A percentile compares a stretch with the other conserved stretches of the same genome.
phyloP scores from a whole-genome alignment of 805 yeast genomes.

The Metschnikowia santaceciliae region DNA sequence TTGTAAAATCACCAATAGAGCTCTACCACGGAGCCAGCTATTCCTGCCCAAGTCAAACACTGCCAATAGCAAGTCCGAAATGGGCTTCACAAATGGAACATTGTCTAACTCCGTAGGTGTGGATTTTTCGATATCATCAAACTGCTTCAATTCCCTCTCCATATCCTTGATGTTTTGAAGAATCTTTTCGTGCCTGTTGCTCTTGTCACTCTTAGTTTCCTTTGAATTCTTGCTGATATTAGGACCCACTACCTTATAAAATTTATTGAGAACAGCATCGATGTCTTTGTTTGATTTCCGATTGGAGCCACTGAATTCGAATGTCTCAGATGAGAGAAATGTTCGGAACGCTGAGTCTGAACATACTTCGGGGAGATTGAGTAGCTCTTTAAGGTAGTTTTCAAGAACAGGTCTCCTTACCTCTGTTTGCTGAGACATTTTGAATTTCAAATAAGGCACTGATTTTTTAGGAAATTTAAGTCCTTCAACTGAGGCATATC shows the following conservation, averaged over 20 bases:
- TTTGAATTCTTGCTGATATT: constrained; percentile 12
- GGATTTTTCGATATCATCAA: constrained; percentile 38
- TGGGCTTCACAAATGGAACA: constrained; percentile 68
- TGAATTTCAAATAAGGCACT: constrained; percentile 65
- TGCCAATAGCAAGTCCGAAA: constrained; percentile 69
- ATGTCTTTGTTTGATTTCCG: constrained; percentile 22
- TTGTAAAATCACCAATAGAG: constrained; percentile 74
- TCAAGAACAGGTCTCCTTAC: constrained; percentile 60
- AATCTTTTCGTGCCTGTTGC: constrained; percentile 15
- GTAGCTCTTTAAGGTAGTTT: constrained; percentile 52
- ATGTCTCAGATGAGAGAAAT: constrained; percentile 72
- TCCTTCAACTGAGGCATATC: constrained; percentile 46
- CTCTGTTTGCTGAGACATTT: constrained; percentile 59
- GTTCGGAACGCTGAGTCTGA: constrained; percentile 66
- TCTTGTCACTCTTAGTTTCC: neutral
- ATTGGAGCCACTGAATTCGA: constrained; percentile 26
- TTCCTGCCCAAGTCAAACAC: constrained; percentile 63
- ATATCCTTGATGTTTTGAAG: constrained; percentile 41
- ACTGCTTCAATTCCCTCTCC: constrained; percentile 52
- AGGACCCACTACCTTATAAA: constrained; percentile 19
- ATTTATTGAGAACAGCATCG: constrained; percentile 27
- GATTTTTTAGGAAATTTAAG: constrained; percentile 59
- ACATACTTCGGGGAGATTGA: constrained; percentile 67
- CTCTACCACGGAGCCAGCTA: constrained; percentile 82
- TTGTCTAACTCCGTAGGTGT: constrained; percentile 8